Conservation (phyloP, 176 grass and related monocot species). For the Ananas comosus region DNA sequence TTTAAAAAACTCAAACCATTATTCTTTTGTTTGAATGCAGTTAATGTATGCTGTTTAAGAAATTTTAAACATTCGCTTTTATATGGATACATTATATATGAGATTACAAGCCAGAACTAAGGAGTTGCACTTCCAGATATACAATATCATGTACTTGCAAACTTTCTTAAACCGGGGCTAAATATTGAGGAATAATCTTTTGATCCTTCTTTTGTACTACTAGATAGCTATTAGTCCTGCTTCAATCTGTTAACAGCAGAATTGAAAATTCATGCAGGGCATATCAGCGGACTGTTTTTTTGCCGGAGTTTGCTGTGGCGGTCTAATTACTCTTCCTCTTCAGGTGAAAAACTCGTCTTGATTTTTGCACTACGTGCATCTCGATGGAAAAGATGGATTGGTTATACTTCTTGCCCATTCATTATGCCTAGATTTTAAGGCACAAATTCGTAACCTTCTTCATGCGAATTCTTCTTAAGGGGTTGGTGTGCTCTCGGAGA, state of each 20-base stretch:
- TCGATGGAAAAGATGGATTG: no score
- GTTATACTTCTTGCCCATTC: no score
- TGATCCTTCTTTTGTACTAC: background rate
- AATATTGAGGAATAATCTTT: background rate
- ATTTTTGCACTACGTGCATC: background rate
- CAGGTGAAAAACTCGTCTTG: conserved; percentile 36
- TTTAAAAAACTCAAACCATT: no score
- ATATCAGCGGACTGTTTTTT: conserved; percentile 72
- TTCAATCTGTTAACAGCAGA: conserved; percentile 3
- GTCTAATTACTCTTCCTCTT: conserved; percentile 75
- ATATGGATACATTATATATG: no score
- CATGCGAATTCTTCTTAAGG: no score
- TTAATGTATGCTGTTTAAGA: no score
- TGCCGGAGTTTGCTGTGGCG: conserved; percentile 71
- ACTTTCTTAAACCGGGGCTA: conserved; percentile 8
- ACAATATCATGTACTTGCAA: conserved; percentile 9
- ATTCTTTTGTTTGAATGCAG: no score
- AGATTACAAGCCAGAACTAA: background rate
- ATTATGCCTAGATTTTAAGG: no score
- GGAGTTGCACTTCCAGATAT: conserved; percentile 2
- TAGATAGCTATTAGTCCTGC: background rate
- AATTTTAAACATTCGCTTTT: no score
- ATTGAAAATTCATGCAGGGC: conserved; percentile 31
- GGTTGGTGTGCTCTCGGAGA: no score
- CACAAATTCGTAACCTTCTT: no score